Percentiles rank a stretch among this genome's conserved stretches.
Evolutionary conservation across 2,329 filamentous ascomycete species (phyloP).

Genomic region (Pseudocercospora crystallina): DNA sequence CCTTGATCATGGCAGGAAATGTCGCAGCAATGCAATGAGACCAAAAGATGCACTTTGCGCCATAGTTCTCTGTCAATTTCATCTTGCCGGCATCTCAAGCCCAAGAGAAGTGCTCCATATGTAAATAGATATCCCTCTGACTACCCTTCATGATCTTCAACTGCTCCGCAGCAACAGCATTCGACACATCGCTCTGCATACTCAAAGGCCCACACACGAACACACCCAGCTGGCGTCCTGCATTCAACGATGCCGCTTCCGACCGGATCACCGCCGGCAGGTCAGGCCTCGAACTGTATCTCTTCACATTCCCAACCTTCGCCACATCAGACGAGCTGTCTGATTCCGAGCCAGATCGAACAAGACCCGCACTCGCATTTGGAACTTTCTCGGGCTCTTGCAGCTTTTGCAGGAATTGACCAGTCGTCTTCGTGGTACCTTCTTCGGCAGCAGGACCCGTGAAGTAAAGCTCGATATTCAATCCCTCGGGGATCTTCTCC

Average conservation of each 20-base stretch:
- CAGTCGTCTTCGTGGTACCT: background rate
- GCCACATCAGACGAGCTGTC: constrained; percentile 12
- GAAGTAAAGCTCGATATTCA: constrained; percentile 21
- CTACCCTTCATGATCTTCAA: constrained; percentile 35
- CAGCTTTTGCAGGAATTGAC: constrained; percentile 9
- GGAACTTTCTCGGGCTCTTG: constrained; percentile 5
- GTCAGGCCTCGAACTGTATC: constrained; percentile 33
- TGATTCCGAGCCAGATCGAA: constrained; percentile 11
- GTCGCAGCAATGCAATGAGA: too few relatives aligned
- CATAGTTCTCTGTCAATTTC: too few relatives aligned
- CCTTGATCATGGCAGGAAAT: too few relatives aligned
- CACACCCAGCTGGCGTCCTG: constrained; percentile 31
- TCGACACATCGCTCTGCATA: constrained; percentile 50
- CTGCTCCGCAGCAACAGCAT: constrained; percentile 47
- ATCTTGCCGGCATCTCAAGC: constrained; percentile 31
- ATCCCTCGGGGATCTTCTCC: constrained; percentile 11
- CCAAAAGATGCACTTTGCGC: too few relatives aligned
- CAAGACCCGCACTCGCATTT: background rate
- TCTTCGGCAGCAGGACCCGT: constrained; percentile 13
- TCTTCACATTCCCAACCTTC: background rate
- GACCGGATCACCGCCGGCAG: constrained; percentile 32
- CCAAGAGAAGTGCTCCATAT: constrained; percentile 51
- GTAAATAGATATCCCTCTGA: constrained; percentile 42
- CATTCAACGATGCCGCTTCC: constrained; percentile 17
- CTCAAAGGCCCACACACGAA: constrained; percentile 47